Evolutionary conservation across 495 filamentous ascomycete species (phyloP).

Genomic region (Penicillium waksmanii): DNA sequence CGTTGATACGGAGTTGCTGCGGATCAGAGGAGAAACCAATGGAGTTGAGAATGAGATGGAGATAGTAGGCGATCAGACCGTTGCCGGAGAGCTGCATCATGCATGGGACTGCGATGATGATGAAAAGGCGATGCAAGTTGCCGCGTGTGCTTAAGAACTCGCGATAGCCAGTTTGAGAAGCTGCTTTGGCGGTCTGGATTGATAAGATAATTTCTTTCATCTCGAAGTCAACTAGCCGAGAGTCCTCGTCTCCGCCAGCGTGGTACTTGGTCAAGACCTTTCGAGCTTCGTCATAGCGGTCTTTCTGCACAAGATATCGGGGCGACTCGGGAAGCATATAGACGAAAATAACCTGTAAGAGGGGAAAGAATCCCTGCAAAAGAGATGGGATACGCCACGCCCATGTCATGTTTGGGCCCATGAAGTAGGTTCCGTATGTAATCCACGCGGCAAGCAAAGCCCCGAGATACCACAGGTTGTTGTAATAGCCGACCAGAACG

Average conservation of each 20-base stretch:
- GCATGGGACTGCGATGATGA: conserved; percentile 61
- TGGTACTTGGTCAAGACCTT: conserved; percentile 57
- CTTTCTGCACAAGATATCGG: conserved; percentile 48
- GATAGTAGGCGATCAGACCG: conserved; percentile 32
- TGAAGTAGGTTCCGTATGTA: conserved; percentile 22
- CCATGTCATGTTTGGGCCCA: conserved; percentile 35
- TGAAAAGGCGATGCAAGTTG: conserved; percentile 59
- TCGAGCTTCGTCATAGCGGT: conserved; percentile 56
- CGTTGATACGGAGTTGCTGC: conserved; percentile 22
- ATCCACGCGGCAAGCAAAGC: conserved; percentile 25
- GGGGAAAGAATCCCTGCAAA: conserved; percentile 35
- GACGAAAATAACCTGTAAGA: conserved; percentile 43
- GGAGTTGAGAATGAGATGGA: conserved; percentile 39
- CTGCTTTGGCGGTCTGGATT: conserved; percentile 48
- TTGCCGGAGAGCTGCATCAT: conserved; percentile 52
- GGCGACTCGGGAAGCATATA: conserved; percentile 48
- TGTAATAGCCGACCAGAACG: conserved; percentile 20
- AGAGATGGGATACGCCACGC: conserved; percentile 49
- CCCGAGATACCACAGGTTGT: conserved; percentile 24
- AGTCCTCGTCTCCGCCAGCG: conserved; percentile 53
- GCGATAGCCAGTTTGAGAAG: conserved; percentile 60
- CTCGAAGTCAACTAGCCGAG: conserved; percentile 57
- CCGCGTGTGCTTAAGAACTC: conserved; percentile 42
- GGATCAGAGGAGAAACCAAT: conserved; percentile 44
- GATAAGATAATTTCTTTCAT: conserved; percentile 58